Evolutionary conservation across 2,329 filamentous ascomycete genomes (phyloP), one percentile per base, ranked within the genome.

Genomic region (Ilyonectria mors-panacis): DNA sequence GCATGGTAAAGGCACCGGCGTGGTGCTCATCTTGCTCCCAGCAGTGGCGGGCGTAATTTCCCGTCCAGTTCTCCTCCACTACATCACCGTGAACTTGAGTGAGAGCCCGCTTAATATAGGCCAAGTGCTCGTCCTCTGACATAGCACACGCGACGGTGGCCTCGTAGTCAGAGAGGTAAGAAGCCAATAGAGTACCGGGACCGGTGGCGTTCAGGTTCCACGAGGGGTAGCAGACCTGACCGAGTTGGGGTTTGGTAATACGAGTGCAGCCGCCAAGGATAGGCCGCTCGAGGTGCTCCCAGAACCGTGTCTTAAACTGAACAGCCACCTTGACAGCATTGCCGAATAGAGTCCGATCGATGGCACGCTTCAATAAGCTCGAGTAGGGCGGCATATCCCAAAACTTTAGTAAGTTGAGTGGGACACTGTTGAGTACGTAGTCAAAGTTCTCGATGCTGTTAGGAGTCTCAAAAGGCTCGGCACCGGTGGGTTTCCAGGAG

Each of bases 11-110:
- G 2, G 86, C 85, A 26, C 87, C 88, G 1, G 85, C 86, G 65
- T 89, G 85, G 61, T 87, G 84, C 70, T 87, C 84, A 50, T 90
- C 85, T 1, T 82, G 73, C 64, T 87, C 83, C 89, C 88, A 91
- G 76, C 88, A 90, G 48, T 86, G 85, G 0, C 88, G 82, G 17
- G 87, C 82, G 64, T 85, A 89, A 66, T 82, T 81, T 3, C 88
- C 88, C 0, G 87, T 90, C 71, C 83, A 91, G 68, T 90, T 84
- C 59, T 89, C 83, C 1, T 81, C 78, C 0, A 86, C 87, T 19
- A 88, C 76, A 0, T 81, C 73, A 1, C 75, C 73, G 55, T 76
- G 56, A 1, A 75, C 26, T 39, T 72, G 66, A 1, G 57, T 30
- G 0, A 75, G 61, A 4, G 71, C 59, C 1, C 56, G 50, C 9